phyloP scores from a whole-genome alignment of 441 rosid genomes.

The Adansonia madagascariensis region DNA sequence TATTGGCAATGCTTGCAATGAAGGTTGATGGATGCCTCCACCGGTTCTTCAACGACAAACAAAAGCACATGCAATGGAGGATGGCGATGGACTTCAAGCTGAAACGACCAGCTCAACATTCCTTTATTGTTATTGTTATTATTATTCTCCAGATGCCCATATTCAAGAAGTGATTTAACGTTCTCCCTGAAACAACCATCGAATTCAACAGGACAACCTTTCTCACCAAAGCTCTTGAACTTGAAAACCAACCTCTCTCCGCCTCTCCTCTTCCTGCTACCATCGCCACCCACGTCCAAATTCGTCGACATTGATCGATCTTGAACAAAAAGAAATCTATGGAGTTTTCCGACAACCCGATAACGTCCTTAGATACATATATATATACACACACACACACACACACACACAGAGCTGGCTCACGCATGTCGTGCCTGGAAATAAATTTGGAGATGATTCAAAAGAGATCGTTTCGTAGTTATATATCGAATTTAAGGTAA shows the following conservation, averaged over 20 bases:
- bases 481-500: slow-evolving; percentile 35
- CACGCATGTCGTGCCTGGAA: slow-evolving; percentile 77
- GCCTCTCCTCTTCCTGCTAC: slow-evolving; percentile 75
- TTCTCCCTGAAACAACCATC: slow-evolving; percentile 69
- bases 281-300: slow-evolving; percentile 24
- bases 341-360: neutral
- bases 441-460: slow-evolving; percentile 53
- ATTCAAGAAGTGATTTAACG: slow-evolving; percentile 60
- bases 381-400: too few relatives aligned
- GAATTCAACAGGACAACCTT: slow-evolving; percentile 71
- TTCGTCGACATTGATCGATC: slow-evolving; percentile 22
- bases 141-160: slow-evolving; percentile 56
- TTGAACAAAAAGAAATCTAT: neutral
- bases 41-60: slow-evolving; percentile 70
- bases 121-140: slow-evolving; percentile 38
- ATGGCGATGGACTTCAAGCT: slow-evolving; percentile 75
- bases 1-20: slow-evolving; percentile 80
- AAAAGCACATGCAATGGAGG: slow-evolving; percentile 69
- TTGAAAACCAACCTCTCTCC: slow-evolving; percentile 64
- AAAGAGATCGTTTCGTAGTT: slow-evolving; percentile 28
- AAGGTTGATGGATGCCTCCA: slow-evolving; percentile 48
- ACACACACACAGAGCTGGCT: slow-evolving; percentile 21
- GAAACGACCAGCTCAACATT: slow-evolving; percentile 75
- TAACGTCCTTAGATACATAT: slow-evolving; percentile 35
- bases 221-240: slow-evolving; percentile 72